Evolutionary conservation across 768 basidiomycete genomes (phyloP).

Genomic region (Leccinum olivaceopallidum): DNA sequence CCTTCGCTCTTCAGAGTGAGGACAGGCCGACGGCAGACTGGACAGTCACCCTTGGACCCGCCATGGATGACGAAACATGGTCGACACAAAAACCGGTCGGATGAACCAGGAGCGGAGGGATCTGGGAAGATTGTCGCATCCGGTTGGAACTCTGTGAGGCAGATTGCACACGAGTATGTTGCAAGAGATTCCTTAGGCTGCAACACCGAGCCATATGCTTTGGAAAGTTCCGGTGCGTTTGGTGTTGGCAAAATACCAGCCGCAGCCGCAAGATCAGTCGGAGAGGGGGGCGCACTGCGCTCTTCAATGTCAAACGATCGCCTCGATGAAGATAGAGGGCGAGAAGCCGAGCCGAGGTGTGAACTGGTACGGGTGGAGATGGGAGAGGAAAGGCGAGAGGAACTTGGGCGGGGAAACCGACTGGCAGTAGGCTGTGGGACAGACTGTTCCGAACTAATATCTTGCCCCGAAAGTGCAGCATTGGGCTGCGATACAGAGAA

Average conservation of each 20-base stretch:
- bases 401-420: conserved; percentile 52
- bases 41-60: conserved; percentile 76
- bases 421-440: conserved; percentile 21
- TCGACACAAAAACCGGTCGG: conserved; percentile 69
- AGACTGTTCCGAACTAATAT: conserved; percentile 5
- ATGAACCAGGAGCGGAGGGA: conserved; percentile 34
- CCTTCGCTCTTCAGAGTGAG: conserved; percentile 77
- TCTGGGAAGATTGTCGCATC: conserved; percentile 89
- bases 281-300: conserved; percentile 26
- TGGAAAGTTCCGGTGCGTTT: conserved; percentile 64
- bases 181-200: conserved; percentile 76
- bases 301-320: conserved; percentile 28
- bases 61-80: conserved; percentile 71
- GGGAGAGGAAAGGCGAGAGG: conserved; percentile 32
- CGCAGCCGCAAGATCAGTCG: conserved; percentile 51
- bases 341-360: conserved; percentile 56
- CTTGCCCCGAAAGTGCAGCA: conserved; percentile 9
- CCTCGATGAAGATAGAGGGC: conserved; percentile 61
- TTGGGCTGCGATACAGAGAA: conserved; percentile 14
- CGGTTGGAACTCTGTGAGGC: conserved; percentile 65
- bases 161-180: conserved; percentile 68
- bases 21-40: conserved; percentile 67
- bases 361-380: conserved; percentile 53
- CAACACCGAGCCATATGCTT: conserved; percentile 82
- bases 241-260: conserved; percentile 63